Evolutionary conservation across 2,329 filamentous ascomycete species (phyloP).

Genomic region (Fusarium irregulare): DNA sequence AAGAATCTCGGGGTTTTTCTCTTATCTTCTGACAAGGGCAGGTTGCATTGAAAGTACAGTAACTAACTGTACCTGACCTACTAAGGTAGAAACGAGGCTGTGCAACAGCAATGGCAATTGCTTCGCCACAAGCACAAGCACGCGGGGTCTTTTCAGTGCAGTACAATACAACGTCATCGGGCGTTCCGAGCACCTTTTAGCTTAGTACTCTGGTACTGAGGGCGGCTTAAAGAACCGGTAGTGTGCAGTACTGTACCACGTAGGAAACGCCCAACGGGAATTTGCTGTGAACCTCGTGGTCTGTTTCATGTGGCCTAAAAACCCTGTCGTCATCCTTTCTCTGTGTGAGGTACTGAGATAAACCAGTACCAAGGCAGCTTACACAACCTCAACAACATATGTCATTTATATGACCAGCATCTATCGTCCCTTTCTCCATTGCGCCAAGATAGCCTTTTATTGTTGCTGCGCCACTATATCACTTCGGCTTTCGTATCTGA

Average conservation of each 20-base stretch:
- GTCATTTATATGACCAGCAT: neutral
- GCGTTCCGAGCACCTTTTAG: neutral
- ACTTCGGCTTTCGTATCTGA: neutral
- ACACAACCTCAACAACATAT: neutral
- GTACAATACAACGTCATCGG: slow-evolving; percentile 18
- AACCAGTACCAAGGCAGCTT: neutral
- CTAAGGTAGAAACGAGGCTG: slow-evolving; percentile 21
- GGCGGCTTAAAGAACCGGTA: slow-evolving; percentile 4
- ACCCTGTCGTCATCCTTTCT: neutral
- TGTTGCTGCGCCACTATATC: slow-evolving; percentile 15
- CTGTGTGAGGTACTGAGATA: neutral
- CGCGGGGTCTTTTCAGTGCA: slow-evolving; percentile 14
- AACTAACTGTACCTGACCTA: neutral
- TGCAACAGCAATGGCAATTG: slow-evolving; percentile 4
- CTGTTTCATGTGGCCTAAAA: slow-evolving; percentile 1
- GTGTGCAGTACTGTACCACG: neutral
- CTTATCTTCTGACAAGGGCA: neutral
- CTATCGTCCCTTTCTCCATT: neutral
- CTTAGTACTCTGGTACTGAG: neutral
- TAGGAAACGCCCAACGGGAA: slow-evolving; percentile 7
- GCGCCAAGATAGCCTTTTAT: neutral
- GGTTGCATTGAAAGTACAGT: neutral
- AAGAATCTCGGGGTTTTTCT: neutral
- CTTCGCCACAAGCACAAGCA: slow-evolving; percentile 29
- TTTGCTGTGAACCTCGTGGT: neutral